phyloP scores from a whole-genome alignment of 2,329 filamentous ascomycete species.

The Blumeria hordei region DNA sequence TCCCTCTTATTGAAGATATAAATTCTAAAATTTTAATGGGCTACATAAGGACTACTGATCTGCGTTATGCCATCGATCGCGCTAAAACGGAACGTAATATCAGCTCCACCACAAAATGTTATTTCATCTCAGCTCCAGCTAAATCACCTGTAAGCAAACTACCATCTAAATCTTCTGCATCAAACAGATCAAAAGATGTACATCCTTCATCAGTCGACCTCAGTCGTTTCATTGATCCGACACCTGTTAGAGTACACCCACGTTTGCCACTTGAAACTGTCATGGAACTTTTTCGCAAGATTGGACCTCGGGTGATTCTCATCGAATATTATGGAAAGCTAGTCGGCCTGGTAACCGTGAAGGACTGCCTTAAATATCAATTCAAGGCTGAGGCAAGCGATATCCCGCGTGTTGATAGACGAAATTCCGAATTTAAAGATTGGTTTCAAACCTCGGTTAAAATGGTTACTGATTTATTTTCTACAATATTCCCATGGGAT shows the following conservation, averaged over 20 bases:
- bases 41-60: constrained; percentile 79
- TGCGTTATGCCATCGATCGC: constrained; percentile 72
- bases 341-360: constrained; percentile 73
- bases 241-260: constrained; percentile 76
- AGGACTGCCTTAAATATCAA: constrained; percentile 92
- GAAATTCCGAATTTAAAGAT: constrained; percentile 19
- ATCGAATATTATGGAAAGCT: constrained; percentile 75
- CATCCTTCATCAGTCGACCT: constrained; percentile 47
- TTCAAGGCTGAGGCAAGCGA: constrained; percentile 85
- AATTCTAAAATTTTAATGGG: constrained; percentile 52
- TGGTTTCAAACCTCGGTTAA: no score
- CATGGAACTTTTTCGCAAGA: constrained; percentile 97
- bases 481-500: no score
- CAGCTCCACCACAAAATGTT: constrained; percentile 45
- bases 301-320: constrained; percentile 78
- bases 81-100: constrained; percentile 44
- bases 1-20: constrained; percentile 64
- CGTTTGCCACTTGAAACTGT: constrained; percentile 82
- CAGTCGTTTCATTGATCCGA: constrained; percentile 66
- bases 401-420: constrained; percentile 34
- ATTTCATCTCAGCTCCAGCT: constrained; percentile 33
- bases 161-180: constrained; percentile 14
- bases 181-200: constrained; percentile 34
- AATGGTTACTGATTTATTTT: no score
- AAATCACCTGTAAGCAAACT: constrained; percentile 8